Evolutionary conservation across 257 asterid genomes (phyloP).

Genomic region (Coffea eugenioides): DNA sequence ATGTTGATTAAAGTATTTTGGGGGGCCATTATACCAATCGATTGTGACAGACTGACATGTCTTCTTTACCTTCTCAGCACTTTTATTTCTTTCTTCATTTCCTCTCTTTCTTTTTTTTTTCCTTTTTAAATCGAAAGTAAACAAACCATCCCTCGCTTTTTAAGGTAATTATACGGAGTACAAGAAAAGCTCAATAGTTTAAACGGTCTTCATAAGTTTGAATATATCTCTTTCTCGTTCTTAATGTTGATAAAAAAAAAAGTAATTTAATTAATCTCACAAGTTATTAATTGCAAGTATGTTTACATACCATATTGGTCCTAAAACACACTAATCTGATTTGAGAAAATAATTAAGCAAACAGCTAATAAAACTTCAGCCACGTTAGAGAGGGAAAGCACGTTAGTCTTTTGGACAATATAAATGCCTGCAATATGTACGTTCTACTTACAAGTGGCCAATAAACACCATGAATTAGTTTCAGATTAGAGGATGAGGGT

Average conservation of each 20-base stretch:
- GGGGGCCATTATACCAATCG: neutral
- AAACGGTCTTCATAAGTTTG: neutral
- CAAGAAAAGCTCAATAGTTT: neutral
- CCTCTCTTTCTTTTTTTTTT: neutral
- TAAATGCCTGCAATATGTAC: no score
- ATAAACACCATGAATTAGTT: neutral
- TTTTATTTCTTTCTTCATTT: neutral
- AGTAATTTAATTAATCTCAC: neutral
- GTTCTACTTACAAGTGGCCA: neutral
- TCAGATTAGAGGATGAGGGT: no score
- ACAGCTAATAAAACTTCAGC: no score
- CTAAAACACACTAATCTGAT: neutral
- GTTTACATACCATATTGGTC: neutral
- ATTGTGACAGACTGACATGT: constrained; percentile 25
- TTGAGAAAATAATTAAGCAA: no score
- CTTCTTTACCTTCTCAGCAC: constrained; percentile 11
- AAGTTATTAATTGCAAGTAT: neutral
- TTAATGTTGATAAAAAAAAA: neutral
- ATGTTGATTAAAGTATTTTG: constrained; percentile 11
- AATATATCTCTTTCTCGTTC: neutral
- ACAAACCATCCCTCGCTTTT: neutral
- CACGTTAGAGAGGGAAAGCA: neutral
- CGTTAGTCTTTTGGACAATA: neutral
- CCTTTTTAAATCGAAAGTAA: neutral
- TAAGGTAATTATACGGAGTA: neutral